Evolutionary conservation across 345 rosid genomes (phyloP).

Genomic region (Eutrema heterophyllum): DNA sequence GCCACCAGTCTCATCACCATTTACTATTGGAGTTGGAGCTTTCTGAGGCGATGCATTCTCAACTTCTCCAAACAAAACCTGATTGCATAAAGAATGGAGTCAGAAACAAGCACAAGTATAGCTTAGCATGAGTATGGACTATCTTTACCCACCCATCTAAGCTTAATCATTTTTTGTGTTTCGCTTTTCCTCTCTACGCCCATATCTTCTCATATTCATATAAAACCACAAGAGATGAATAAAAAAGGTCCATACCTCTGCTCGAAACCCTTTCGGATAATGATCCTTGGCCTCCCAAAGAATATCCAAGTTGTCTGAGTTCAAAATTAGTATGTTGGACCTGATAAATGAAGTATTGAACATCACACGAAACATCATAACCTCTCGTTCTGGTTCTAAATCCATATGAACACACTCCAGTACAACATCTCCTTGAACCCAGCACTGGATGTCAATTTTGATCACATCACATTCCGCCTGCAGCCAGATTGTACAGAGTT

Average conservation of each 20-base stretch:
- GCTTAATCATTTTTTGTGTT: not conserved
- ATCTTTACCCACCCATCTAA: not conserved
- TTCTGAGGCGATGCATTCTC: conserved; percentile 63
- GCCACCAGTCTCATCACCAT: conserved; percentile 96
- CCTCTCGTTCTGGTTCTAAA: conserved; percentile 86
- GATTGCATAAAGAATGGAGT: conserved; percentile 27
- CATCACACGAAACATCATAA: conserved; percentile 98
- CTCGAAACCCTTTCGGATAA: conserved; percentile 90
- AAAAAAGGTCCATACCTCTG: conserved; percentile 55
- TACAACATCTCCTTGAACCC: conserved; percentile 97
- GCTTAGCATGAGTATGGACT: not conserved
- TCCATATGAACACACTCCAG: conserved; percentile 95
- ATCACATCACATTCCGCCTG: conserved; percentile 96
- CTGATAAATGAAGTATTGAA: conserved; percentile 96
- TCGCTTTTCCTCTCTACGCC: not conserved
- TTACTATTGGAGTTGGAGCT: conserved; percentile 60
- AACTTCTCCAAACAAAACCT: conserved; percentile 95
- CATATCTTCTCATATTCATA: conserved; percentile 12
- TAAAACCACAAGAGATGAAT: not conserved
- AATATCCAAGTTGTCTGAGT: conserved; percentile 91
- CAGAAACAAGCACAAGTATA: conserved; percentile 3
- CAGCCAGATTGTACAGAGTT: conserved; percentile 25
- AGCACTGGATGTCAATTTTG: conserved; percentile 91
- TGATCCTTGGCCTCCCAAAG: conserved; percentile 95
- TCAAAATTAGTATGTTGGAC: conserved; percentile 93